These are phyloP conservation scores for Endoconidiophora polonica DNA, from an alignment of 2,329 filamentous ascomycete genomes.

Conservation along the genomic window DNA sequence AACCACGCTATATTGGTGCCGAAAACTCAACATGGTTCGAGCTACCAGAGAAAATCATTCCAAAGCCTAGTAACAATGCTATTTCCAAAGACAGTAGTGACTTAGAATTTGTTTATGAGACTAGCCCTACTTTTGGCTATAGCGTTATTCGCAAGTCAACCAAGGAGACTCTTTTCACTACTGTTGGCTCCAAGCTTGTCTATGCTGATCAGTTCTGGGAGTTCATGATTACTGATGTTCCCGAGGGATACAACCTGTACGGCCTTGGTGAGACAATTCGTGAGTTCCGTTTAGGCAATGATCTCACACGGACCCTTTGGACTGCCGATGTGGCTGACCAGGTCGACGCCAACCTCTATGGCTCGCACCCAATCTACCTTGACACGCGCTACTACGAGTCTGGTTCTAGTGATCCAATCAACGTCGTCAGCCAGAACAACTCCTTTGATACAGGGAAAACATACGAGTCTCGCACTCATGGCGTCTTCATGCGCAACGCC, in stretches of 20 bases:
- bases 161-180: conserved; percentile 52
- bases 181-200: conserved; percentile 44
- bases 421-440: conserved; percentile 28
- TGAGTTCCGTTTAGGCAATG: conserved; percentile 52
- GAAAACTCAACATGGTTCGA: conserved; percentile 51
- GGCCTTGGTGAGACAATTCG: conserved; percentile 61
- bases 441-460: conserved; percentile 23
- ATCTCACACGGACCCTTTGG: conserved; percentile 46
- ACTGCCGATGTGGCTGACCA: conserved; percentile 51
- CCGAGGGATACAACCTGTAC: conserved; percentile 58
- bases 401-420: conserved; percentile 27
- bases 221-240: conserved; percentile 42
- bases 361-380: conserved; percentile 61
- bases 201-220: conserved; percentile 69
- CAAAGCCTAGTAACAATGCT: conserved; percentile 45
- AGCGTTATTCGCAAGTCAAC: conserved; percentile 40
- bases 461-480: conserved; percentile 56
- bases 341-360: conserved; percentile 55
- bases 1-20: conserved; percentile 42
- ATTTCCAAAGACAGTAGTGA: conserved; percentile 48
- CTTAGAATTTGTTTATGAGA: conserved; percentile 36
- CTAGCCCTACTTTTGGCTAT: conserved; percentile 50
- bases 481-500: conserved; percentile 59
- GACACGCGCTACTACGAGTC: conserved; percentile 60
- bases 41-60: conserved; percentile 45